Evolutionary conservation across 495 filamentous ascomycete species (phyloP).

Genomic region (Echria macrotheca): DNA sequence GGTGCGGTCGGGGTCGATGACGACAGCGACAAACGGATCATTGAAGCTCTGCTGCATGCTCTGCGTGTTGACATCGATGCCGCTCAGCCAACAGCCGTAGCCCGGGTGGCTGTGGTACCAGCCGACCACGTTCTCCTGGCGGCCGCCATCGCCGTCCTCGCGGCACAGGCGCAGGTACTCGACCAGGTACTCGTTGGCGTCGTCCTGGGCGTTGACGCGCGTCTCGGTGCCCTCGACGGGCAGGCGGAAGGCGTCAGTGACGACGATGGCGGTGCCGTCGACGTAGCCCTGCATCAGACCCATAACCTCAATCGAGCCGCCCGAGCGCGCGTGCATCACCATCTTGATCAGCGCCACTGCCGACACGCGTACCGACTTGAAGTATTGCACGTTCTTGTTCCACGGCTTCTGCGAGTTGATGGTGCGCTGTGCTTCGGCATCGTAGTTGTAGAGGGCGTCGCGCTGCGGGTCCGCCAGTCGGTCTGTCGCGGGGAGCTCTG

Average conservation of each 20-base stretch:
- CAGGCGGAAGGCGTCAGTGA: slow-evolving; percentile 90
- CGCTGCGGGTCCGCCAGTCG: slow-evolving; percentile 75
- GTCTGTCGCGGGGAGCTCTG: slow-evolving; percentile 59
- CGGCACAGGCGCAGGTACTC: slow-evolving; percentile 71
- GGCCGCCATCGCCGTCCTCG: slow-evolving; percentile 52
- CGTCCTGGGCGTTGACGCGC: slow-evolving; percentile 88
- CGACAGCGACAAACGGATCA: slow-evolving; percentile 92
- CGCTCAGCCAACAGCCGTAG: slow-evolving; percentile 96
- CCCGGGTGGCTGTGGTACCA: slow-evolving; percentile 99
- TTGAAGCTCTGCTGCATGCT: slow-evolving; percentile 70
- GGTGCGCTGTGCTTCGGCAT: slow-evolving; percentile 57
- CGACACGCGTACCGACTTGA: slow-evolving; percentile 88
- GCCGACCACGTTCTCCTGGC: slow-evolving; percentile 86
- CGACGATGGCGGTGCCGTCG: slow-evolving; percentile 73
- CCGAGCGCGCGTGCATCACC: slow-evolving; percentile 97
- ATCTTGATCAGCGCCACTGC: slow-evolving; percentile 95
- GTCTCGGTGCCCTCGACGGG: slow-evolving; percentile 98
- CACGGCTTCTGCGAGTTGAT: slow-evolving; percentile 64
- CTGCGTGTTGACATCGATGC: slow-evolving; percentile 92
- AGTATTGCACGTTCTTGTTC: slow-evolving; percentile 77
- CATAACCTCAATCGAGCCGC: slow-evolving; percentile 92
- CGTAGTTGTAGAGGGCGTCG: slow-evolving; percentile 87
- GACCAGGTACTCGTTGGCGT: slow-evolving; percentile 96
- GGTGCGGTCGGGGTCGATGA: slow-evolving; percentile 95
- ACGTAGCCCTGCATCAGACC: slow-evolving; percentile 98